These are phyloP conservation scores for Daphne laureola DNA, from an alignment of 441 rosid genomes.

Conservation along the genomic window DNA sequence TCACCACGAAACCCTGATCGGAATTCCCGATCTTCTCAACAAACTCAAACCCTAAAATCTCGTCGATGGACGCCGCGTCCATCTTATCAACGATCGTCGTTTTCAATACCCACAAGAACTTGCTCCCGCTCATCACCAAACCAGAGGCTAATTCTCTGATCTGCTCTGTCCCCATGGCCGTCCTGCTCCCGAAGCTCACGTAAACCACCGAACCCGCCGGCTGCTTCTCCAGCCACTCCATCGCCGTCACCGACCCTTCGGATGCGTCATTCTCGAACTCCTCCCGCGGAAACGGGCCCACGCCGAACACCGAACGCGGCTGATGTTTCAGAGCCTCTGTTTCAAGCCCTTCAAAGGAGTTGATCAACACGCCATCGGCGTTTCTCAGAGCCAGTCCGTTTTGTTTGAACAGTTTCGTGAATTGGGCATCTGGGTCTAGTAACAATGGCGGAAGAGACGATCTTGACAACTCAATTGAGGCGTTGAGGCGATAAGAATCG, in stretches of 20 bases:
- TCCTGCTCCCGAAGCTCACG: slow-evolving; percentile 22
- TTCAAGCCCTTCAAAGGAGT: slow-evolving; percentile 19
- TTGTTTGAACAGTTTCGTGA: slow-evolving; percentile 4
- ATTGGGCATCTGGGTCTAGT: slow-evolving; percentile 3
- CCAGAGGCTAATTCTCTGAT: slow-evolving; percentile 17
- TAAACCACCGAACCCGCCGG: slow-evolving; percentile 19
- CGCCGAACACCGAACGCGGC: no score
- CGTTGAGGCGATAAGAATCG: neutral
- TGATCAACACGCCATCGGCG: slow-evolving; percentile 19
- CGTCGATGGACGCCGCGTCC: slow-evolving; percentile 12
- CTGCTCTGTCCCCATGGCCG: slow-evolving; percentile 15
- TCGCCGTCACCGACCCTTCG: no score
- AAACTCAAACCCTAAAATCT: slow-evolving; percentile 9
- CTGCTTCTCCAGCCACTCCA: slow-evolving; percentile 10
- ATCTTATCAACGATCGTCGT: slow-evolving; percentile 18
- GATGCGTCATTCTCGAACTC: neutral
- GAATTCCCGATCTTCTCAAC: slow-evolving; percentile 10
- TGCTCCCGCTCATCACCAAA: slow-evolving; percentile 10
- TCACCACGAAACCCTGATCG: slow-evolving; percentile 10
- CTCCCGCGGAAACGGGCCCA: neutral
- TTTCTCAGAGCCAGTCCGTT: slow-evolving; percentile 1
- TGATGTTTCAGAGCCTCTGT: slow-evolving; percentile 2
- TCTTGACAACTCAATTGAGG: slow-evolving; percentile 17
- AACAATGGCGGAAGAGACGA: slow-evolving; percentile 4
- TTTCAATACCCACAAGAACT: slow-evolving; percentile 19